Percentiles rank a stretch among this genome's conserved stretches.
Conservation (phyloP, 2,329 filamentous ascomycete genomes). For the Ophiosphaerella narmari region DNA sequence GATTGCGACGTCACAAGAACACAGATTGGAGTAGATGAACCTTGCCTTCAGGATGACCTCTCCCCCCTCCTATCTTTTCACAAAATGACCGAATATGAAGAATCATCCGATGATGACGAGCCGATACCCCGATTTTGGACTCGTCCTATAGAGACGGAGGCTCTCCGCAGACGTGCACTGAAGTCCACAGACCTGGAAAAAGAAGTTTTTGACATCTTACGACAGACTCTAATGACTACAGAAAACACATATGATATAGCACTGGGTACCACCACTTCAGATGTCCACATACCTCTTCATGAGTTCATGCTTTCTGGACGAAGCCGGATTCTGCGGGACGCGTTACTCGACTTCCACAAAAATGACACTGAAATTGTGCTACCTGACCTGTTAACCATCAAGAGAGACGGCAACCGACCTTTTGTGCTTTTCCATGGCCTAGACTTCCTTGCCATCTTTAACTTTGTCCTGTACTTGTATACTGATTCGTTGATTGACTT, state of each 20-base stretch:
- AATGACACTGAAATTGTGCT: slow-evolving; percentile 59
- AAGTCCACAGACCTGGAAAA: slow-evolving; percentile 68
- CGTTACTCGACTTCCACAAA: slow-evolving; percentile 63
- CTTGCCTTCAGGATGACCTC: slow-evolving; percentile 75
- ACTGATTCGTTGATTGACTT: slow-evolving; percentile 79
- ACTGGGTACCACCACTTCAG: slow-evolving; percentile 63
- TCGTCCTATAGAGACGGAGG: slow-evolving; percentile 53
- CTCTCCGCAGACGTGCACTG: slow-evolving; percentile 62
- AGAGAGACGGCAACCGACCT: slow-evolving; percentile 56
- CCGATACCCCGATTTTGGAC: slow-evolving; percentile 56
- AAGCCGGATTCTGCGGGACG: slow-evolving; percentile 67
- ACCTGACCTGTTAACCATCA: slow-evolving; percentile 65
- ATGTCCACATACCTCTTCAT: slow-evolving; percentile 78
- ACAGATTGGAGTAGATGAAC: slow-evolving; percentile 68
- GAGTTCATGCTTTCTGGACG: slow-evolving; percentile 78
- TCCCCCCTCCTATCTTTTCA: slow-evolving; percentile 70
- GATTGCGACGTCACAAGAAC: slow-evolving; percentile 81
- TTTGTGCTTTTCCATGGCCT: slow-evolving; percentile 70
- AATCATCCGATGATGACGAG: slow-evolving; percentile 51
- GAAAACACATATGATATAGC: slow-evolving; percentile 52
- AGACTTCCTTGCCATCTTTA: slow-evolving; percentile 79
- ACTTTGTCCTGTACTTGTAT: slow-evolving; percentile 80
- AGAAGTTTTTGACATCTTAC: slow-evolving; percentile 60
- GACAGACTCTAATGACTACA: slow-evolving; percentile 38
- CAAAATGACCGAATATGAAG: slow-evolving; percentile 56